A percentile compares a stretch with the other conserved stretches of the same genome.
Conservation (phyloP, 257 asterid genomes). For the Paraleonurus japonicus region DNA sequence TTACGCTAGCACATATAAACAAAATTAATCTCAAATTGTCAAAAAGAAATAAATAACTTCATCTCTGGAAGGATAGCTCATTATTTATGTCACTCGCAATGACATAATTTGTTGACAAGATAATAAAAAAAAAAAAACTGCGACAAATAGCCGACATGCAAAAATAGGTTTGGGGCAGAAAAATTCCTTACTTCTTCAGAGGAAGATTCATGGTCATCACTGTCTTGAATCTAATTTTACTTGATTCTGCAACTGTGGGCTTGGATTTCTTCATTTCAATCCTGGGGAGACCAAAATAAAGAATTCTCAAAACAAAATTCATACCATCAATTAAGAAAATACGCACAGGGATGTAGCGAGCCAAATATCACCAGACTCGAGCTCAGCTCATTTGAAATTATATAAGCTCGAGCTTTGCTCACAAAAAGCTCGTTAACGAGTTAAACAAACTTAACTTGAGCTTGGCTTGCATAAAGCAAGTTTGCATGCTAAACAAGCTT, state of each 20-base stretch:
- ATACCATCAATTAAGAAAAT: not conserved
- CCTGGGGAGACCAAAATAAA: not conserved
- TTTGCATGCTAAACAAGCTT: not conserved
- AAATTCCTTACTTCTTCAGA: slow-evolving; percentile 55
- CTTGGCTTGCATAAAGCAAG: not conserved
- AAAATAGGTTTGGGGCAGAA: not conserved
- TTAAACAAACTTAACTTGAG: no score
- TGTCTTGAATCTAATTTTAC: slow-evolving; percentile 52
- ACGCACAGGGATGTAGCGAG: not conserved
- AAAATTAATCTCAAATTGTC: not conserved
- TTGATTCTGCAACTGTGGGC: slow-evolving; percentile 37
- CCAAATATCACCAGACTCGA: not conserved
- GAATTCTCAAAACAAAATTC: not conserved
- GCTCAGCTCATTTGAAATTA: no score
- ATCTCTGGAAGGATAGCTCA: not conserved
- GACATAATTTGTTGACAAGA: not conserved
- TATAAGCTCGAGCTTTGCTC: not conserved
- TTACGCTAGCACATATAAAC: not conserved
- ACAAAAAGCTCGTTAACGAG: no score
- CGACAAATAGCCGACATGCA: not conserved
- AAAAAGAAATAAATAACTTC: not conserved
- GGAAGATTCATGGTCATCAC: slow-evolving; percentile 40
- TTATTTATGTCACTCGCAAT: not conserved
- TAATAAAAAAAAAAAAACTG: not conserved
- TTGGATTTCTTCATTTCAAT: slow-evolving; percentile 38